Evolutionary conservation across 345 rosid species (phyloP).

Genomic region (Citrus unshiu): DNA sequence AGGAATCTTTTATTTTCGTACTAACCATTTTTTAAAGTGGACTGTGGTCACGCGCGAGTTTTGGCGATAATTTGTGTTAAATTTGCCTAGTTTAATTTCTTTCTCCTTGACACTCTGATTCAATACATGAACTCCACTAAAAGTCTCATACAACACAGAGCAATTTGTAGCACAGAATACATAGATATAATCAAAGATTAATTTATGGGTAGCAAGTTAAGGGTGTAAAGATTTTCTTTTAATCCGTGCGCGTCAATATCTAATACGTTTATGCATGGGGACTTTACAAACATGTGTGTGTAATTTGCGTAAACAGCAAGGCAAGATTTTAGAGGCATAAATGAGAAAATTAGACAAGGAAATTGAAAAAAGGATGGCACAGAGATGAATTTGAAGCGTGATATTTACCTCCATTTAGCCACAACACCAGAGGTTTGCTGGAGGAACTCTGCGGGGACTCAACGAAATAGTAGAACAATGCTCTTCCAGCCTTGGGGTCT

Average conservation of each 20-base stretch:
- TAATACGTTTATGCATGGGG: background rate
- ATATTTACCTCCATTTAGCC: constrained; percentile 18
- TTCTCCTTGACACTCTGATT: no score
- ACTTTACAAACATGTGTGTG: background rate
- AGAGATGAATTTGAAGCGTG: background rate
- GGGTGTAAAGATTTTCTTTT: background rate
- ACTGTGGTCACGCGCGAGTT: background rate
- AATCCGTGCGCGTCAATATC: background rate
- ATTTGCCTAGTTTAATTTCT: no score
- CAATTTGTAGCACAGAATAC: no score
- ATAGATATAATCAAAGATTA: no score
- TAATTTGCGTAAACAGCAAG: background rate
- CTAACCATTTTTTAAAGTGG: background rate
- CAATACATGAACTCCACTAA: no score
- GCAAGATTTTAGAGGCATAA: background rate
- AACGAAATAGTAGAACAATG: constrained; percentile 37
- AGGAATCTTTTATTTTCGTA: background rate
- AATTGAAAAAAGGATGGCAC: background rate
- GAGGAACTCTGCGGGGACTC: constrained; percentile 36
- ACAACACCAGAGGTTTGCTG: constrained; percentile 38
- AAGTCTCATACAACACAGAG: no score
- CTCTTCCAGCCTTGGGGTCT: constrained; percentile 26
- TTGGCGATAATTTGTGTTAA: background rate
- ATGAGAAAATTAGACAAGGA: background rate
- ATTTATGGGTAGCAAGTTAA: background rate